Conservation (phyloP, 495 filamentous ascomycete genomes). For the Aspergillus affinis region DNA sequence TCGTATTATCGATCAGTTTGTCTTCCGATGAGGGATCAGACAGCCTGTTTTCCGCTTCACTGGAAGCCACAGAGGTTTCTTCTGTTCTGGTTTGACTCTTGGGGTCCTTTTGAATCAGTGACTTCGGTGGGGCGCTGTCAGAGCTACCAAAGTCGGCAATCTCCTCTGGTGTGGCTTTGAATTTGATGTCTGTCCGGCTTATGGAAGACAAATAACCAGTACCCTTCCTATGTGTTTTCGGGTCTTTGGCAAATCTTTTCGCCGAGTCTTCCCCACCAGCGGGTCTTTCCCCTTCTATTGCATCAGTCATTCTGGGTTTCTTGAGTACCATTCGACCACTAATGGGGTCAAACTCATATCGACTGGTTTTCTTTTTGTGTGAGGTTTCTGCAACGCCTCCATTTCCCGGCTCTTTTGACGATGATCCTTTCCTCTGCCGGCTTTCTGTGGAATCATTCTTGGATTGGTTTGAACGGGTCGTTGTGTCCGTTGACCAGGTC, state of each 20-base stretch:
- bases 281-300: neutral
- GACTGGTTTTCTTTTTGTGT: constrained; percentile 2
- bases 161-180: neutral
- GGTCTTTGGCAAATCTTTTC: neutral
- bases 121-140: neutral
- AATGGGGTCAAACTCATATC: constrained; percentile 39
- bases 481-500: constrained; percentile 1
- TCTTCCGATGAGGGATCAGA: neutral
- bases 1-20: neutral
- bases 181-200: neutral
- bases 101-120: neutral
- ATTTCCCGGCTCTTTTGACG: constrained; percentile 9
- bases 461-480: constrained; percentile 5
- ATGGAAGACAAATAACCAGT: constrained; percentile 14
- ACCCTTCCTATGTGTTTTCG: neutral
- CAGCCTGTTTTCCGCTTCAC: neutral
- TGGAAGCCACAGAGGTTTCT: neutral
- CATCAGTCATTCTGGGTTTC: constrained; percentile 10
- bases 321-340: constrained; percentile 39
- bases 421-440: constrained; percentile 4
- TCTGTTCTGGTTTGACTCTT: neutral
- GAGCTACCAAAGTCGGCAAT: neutral
- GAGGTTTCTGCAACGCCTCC: constrained; percentile 7
- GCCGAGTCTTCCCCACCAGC: neutral
- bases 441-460: neutral